phyloP scores from a whole-genome alignment of 2,329 filamentous ascomycete genomes.

The Xylariaceae sp. region DNA sequence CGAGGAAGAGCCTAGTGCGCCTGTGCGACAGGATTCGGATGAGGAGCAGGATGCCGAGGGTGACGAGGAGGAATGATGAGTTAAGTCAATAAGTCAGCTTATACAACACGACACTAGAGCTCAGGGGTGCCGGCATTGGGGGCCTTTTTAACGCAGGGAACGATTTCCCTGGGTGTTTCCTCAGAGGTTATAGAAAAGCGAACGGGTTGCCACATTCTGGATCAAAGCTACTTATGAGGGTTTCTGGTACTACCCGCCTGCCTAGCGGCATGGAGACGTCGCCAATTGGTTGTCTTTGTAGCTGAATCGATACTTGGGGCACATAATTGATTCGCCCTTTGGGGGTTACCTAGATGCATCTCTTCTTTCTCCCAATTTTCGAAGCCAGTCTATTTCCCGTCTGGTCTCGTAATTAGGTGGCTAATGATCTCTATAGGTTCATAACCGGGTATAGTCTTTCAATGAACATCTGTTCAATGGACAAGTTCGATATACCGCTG shows the following conservation, averaged over 20 bases:
- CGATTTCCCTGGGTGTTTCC: background rate
- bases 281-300: background rate
- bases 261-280: background rate
- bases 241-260: background rate
- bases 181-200: background rate
- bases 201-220: background rate
- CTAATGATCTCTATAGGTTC: too few relatives aligned
- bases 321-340: background rate
- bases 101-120: background rate
- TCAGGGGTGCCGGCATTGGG: background rate
- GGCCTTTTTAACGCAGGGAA: background rate
- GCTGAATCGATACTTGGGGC: background rate
- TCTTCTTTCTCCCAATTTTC: too few relatives aligned
- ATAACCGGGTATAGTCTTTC: too few relatives aligned
- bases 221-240: background rate
- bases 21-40: conserved; percentile 17
- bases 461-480: too few relatives aligned
- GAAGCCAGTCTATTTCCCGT: too few relatives aligned
- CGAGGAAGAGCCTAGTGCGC: conserved; percentile 16
- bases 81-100: conserved; percentile 15
- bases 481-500: too few relatives aligned
- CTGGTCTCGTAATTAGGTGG: too few relatives aligned
- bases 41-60: conserved; percentile 42
- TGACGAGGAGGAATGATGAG: conserved; percentile 42
- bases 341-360: too few relatives aligned